Conservation (phyloP, 2,329 filamentous ascomycete species). For the Alternaria alternata region DNA sequence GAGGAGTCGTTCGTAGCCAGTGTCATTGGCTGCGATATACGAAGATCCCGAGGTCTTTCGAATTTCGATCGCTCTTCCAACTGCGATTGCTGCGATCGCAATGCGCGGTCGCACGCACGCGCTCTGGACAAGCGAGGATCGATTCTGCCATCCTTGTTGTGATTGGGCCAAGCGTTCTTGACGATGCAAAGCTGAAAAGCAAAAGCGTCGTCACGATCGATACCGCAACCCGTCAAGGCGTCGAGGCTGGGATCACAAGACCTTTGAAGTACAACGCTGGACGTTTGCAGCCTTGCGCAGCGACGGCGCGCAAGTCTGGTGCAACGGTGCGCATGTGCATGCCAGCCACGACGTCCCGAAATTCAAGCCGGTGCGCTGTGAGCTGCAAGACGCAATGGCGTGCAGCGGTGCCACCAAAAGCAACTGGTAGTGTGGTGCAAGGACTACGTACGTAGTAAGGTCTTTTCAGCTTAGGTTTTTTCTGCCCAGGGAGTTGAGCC, state of each 20-base stretch:
- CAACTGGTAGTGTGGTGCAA: slow-evolving; percentile 1
- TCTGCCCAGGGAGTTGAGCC: background rate
- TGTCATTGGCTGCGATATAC: background rate
- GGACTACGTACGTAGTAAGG: background rate
- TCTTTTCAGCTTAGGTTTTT: background rate
- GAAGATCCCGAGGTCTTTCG: background rate
- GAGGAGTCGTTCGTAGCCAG: background rate
- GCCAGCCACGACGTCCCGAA: background rate
- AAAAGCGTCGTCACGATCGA: slow-evolving; percentile 5
- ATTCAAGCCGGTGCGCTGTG: slow-evolving; percentile 1
- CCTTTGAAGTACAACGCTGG: background rate
- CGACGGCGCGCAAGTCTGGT: background rate
- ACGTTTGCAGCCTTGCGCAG: slow-evolving; percentile 8
- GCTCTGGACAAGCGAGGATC: slow-evolving; percentile 1
- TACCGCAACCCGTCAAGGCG: background rate
- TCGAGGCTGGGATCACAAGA: background rate
- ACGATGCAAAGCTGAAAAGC: slow-evolving; percentile 1
- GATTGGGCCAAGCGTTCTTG: slow-evolving; percentile 9
- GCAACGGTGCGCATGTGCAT: slow-evolving; percentile 3
- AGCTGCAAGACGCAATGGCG: slow-evolving; percentile 9
- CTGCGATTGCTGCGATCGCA: background rate
- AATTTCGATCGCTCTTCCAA: background rate
- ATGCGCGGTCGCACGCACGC: background rate
- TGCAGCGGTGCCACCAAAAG: slow-evolving; percentile 6
- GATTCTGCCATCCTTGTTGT: background rate